These are phyloP conservation scores for Aspergillus puulaauensis DNA, from an alignment of 2,329 filamentous ascomycete species.

Conservation along the genomic window DNA sequence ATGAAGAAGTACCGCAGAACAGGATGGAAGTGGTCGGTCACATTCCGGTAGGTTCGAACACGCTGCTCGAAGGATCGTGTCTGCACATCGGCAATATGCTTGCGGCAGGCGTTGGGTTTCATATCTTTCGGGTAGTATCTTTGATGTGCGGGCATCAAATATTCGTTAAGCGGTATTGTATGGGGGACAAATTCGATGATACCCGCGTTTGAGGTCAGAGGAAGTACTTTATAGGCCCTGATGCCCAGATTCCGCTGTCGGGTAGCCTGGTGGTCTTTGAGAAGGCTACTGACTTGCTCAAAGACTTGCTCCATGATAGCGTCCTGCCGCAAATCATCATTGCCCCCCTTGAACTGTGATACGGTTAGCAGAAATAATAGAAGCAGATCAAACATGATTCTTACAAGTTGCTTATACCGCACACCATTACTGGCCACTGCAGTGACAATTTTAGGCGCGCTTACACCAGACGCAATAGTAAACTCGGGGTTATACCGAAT, in stretches of 20 bases:
- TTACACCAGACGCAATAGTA: slow-evolving; percentile 84
- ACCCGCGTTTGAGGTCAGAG: slow-evolving; percentile 78
- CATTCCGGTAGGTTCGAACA: slow-evolving; percentile 71
- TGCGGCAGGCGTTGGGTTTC: slow-evolving; percentile 72
- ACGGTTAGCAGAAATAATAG: slow-evolving; percentile 11
- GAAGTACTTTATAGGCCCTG: slow-evolving; percentile 94
- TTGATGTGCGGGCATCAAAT: slow-evolving; percentile 85
- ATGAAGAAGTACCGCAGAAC: slow-evolving; percentile 98
- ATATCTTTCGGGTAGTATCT: slow-evolving; percentile 82
- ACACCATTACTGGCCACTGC: slow-evolving; percentile 74
- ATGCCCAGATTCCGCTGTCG: slow-evolving; percentile 87
- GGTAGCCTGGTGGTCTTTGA: slow-evolving; percentile 82
- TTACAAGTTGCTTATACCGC: slow-evolving; percentile 79
- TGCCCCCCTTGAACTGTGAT: slow-evolving; percentile 78
- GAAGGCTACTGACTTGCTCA: slow-evolving; percentile 85
- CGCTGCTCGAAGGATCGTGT: slow-evolving; percentile 68
- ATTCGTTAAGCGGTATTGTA: slow-evolving; percentile 89
- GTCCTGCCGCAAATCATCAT: slow-evolving; percentile 94
- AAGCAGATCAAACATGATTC: slow-evolving; percentile 18
- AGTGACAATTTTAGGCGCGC: slow-evolving; percentile 89
- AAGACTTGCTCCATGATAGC: slow-evolving; percentile 99
- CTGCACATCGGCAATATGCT: slow-evolving; percentile 74
- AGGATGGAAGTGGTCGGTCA: slow-evolving; percentile 80
- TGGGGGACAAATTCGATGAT: slow-evolving; percentile 97
- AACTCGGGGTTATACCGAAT: slow-evolving; percentile 71